Base-by-base conservation (phyloP, 225 moss, liverwort and hornwort species). In the Bryum argenteum region DNA sequence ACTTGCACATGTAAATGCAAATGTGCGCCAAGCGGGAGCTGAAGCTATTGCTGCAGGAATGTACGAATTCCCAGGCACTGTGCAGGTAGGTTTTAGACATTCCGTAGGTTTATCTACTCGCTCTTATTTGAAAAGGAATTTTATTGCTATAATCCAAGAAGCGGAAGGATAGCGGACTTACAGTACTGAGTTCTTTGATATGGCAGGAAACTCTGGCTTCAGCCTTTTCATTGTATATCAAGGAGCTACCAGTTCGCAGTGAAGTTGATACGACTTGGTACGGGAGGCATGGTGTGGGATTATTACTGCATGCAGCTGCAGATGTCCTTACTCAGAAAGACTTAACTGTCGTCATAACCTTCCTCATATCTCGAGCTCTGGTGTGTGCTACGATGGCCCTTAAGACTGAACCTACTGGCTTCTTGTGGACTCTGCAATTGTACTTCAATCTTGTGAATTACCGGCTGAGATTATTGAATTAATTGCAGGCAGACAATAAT, bases 351-450 rank as follows among this genome's bases (percentile, higher is more conserved):
- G 92, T 99, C 77, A 88, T 95, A 38, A 99, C 87, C 19, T 94
- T 99, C 64, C 94, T 99, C 41, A 94, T 99, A 77, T 93, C 98
- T 69, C 87, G 92, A 75, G 98, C 94, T 53, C 80, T 99, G 89
- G 96, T 96, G 87, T 59, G 85, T 66, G 65, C 59, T 41, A 60
- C 47, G 5, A 63, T 40, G 58, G 47, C 22, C 26, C 11, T 59
- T n/a, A 13, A 17, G 24, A 44, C 19, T 75, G 6, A 24, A 28
- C 65, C 42, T 41, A 7, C 15, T 75, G 64, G 8, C 54, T 79
- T 48, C 17, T 72, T 58, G 69, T 59, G 48, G 21, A 10, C 9
- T 75, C 8, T 47, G 57, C 52, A 37, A 52, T 74, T 3, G 26
- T 65, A 26, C 44, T 38, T 69, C 20, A 21, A 51, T 33, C 20